Evolutionary conservation across 805 yeast genomes (phyloP).

Genomic region (Sugiyamaella qingdaonensis): DNA sequence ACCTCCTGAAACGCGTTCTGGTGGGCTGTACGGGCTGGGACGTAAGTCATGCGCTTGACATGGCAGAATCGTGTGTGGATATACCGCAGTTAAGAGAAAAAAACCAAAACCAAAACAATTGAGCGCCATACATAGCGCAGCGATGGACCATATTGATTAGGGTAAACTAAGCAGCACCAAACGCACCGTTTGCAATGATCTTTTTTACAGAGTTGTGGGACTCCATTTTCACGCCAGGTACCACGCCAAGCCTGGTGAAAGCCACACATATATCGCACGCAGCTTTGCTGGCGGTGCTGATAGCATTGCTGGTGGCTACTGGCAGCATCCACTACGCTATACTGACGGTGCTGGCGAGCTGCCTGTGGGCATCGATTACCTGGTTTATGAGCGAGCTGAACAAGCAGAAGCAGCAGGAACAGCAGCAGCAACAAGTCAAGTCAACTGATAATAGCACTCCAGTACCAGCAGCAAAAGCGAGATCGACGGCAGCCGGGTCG

Average conservation of each 20-base stretch:
- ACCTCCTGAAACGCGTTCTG: too few species aligned
- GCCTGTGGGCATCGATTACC: conserved; percentile 73
- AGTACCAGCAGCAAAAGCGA: background rate
- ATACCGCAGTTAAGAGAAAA: too few species aligned
- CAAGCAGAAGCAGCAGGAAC: conserved; percentile 25
- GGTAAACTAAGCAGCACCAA: background rate
- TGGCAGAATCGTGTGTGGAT: too few species aligned
- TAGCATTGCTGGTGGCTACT: conserved; percentile 53
- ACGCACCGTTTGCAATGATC: conserved; percentile 4
- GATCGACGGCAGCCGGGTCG: background rate
- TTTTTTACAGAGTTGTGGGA: conserved; percentile 73
- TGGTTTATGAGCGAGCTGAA: conserved; percentile 82
- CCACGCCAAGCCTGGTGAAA: conserved; percentile 79
- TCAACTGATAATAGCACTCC: too few species aligned
- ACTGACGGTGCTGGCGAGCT: conserved; percentile 50
- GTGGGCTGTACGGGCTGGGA: too few species aligned
- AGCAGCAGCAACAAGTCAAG: background rate
- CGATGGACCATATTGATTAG: background rate
- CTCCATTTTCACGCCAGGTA: conserved; percentile 87
- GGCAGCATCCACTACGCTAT: conserved; percentile 63
- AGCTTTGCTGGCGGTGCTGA: conserved; percentile 54
- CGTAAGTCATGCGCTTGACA: too few species aligned
- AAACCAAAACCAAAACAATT: too few species aligned
- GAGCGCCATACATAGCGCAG: too few species aligned
- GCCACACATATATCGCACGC: conserved; percentile 87